Evolutionary conservation across 192 early-diverging fungal species (phyloP).

Genomic region (Gigaspora rosea): DNA sequence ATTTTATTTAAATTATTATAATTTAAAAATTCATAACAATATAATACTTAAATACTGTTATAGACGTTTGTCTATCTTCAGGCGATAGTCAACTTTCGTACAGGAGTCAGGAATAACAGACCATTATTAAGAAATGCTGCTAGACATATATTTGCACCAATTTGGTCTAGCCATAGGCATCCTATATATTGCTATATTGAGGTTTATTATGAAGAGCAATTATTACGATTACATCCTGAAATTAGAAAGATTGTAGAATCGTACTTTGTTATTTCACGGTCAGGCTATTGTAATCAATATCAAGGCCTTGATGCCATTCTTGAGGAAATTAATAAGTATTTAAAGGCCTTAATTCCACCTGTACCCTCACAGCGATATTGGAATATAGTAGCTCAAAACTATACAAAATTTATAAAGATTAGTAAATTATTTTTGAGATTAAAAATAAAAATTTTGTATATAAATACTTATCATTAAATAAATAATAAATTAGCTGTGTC

Average conservation of each 20-base stretch:
- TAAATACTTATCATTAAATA: neutral
- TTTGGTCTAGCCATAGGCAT: neutral
- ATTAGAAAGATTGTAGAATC: neutral
- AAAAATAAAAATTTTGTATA: too few relatives aligned
- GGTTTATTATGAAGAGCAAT: slow-evolving; percentile 13
- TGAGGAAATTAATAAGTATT: too few relatives aligned
- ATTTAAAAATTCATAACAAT: neutral
- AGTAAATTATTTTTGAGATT: neutral
- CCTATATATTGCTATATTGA: slow-evolving; percentile 11
- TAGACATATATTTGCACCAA: neutral
- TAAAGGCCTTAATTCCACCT: neutral
- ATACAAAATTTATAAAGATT: neutral
- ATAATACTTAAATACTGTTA: neutral
- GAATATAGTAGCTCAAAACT: neutral
- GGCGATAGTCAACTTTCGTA: neutral
- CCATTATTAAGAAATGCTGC: slow-evolving; percentile 3
- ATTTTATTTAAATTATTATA: neutral
- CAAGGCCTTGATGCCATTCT: neutral
- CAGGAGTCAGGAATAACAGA: neutral
- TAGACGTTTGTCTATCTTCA: neutral
- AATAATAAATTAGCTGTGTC: neutral
- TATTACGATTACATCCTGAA: neutral
- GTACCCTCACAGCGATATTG: too few relatives aligned
- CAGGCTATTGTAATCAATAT: neutral
- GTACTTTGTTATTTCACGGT: neutral